These are phyloP conservation scores for Quercus rubra DNA, from an alignment of 306 rosid genomes.

Conservation along the genomic window DNA sequence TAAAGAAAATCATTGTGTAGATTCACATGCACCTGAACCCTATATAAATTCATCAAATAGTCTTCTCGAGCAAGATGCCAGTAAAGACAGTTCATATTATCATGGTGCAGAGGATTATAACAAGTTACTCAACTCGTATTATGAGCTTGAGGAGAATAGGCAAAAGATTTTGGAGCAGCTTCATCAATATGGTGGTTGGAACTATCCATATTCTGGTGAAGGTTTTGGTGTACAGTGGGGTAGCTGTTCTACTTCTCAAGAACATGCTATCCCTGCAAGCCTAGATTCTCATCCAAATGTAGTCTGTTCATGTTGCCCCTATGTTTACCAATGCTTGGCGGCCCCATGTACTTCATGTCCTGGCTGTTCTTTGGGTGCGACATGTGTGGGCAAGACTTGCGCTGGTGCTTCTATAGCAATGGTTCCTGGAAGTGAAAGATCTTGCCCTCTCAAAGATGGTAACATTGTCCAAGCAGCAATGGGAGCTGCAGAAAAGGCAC, in stretches of 20 bases:
- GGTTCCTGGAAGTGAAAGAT: conserved; percentile 32
- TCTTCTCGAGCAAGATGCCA: conserved; percentile 26
- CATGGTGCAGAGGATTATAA: conserved; percentile 52
- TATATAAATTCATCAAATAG: conserved; percentile 26
- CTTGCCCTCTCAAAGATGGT: conserved; percentile 41
- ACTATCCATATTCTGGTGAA: conserved; percentile 41
- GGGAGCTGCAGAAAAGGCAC: conserved; percentile 75
- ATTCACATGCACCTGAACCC: conserved; percentile 30
- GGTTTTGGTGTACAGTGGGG: conserved; percentile 32
- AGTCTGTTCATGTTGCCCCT: conserved; percentile 53
- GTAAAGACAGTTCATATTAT: conserved; percentile 30
- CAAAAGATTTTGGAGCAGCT: conserved; percentile 68
- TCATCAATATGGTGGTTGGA: conserved; percentile 58
- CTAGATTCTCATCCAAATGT: conserved; percentile 45
- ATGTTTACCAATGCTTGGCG: conserved; percentile 29
- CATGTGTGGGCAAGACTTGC: conserved; percentile 37
- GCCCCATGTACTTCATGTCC: conserved; percentile 40
- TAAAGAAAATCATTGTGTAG: conserved; percentile 34
- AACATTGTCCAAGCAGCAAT: conserved; percentile 51
- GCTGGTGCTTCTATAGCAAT: conserved; percentile 27
- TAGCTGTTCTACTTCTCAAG: conserved; percentile 32
- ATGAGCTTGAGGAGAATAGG: conserved; percentile 84
- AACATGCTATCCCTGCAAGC: conserved; percentile 29
- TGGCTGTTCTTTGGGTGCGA: conserved; percentile 35
- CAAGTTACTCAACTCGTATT: conserved; percentile 51